These are phyloP conservation scores for Pseudozyma sp. DNA, from an alignment of 1,284 basidiomycete genomes.

Conservation along the genomic window DNA sequence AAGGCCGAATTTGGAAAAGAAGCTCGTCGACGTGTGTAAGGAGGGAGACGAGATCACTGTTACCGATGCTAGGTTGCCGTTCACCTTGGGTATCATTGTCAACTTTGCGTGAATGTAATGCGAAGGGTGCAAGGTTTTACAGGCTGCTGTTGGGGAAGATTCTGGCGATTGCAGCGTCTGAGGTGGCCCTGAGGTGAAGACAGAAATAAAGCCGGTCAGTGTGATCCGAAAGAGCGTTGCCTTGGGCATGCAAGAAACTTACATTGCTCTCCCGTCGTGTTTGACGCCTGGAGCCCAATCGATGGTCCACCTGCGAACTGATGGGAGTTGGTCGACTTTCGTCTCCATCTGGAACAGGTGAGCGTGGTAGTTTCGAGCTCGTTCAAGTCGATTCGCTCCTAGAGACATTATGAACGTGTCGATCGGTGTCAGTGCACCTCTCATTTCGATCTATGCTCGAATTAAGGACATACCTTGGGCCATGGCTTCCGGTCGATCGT, in stretches of 20 bases:
- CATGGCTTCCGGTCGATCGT: slow-evolving; percentile 36
- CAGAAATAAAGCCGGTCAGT: neutral
- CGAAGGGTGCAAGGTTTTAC: neutral
- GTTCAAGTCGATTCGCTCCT: slow-evolving; percentile 31
- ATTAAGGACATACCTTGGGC: slow-evolving; percentile 36
- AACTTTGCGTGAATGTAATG: slow-evolving; percentile 12
- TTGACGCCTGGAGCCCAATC: slow-evolving; percentile 32
- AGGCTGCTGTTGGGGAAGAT: slow-evolving; percentile 7
- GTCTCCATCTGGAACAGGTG: slow-evolving; percentile 21
- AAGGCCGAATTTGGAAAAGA: slow-evolving; percentile 86
- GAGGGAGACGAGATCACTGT: slow-evolving; percentile 84
- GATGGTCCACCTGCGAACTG: slow-evolving; percentile 19
- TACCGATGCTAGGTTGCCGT: slow-evolving; percentile 87
- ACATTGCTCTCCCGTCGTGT: slow-evolving; percentile 45
- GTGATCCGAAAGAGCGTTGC: neutral
- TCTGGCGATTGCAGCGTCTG: slow-evolving; percentile 10
- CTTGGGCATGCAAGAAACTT: slow-evolving; percentile 6
- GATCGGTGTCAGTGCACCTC: too few relatives aligned
- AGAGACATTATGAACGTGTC: too few relatives aligned
- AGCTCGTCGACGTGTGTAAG: slow-evolving; percentile 81
- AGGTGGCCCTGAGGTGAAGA: slow-evolving; percentile 14
- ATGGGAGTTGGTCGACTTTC: neutral
- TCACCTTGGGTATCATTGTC: slow-evolving; percentile 69
- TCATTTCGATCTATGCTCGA: too few relatives aligned
- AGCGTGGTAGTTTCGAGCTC: slow-evolving; percentile 32